A percentile compares a stretch with the other conserved stretches of the same genome.
These are phyloP conservation scores for Phytophthora lateralis DNA, from an alignment of 352 stramenopile species.

Conservation along the genomic window DNA sequence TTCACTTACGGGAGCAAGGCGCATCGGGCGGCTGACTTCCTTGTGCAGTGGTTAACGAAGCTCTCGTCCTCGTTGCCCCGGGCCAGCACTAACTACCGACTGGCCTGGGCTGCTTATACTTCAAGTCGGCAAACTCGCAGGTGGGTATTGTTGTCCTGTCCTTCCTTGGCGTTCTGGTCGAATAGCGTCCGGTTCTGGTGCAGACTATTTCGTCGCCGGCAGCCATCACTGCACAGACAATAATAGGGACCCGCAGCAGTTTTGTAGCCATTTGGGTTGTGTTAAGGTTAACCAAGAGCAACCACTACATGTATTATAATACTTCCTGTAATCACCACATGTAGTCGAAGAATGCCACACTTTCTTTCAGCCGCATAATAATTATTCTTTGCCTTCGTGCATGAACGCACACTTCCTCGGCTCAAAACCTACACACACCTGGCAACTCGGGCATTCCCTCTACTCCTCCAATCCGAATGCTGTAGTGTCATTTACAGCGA, in stretches of 20 bases:
- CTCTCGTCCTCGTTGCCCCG: conserved; percentile 18
- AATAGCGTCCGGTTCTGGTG: conserved; percentile 22
- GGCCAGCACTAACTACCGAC: conserved; percentile 14
- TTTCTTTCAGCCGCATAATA: conserved; percentile 27
- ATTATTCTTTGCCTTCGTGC: conserved; percentile 18
- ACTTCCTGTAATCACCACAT: not conserved
- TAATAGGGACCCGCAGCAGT: not conserved
- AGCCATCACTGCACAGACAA: not conserved
- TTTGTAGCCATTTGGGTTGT: too few species aligned
- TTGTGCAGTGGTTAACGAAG: conserved; percentile 3
- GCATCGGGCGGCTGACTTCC: conserved; percentile 26
- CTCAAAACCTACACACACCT: conserved; percentile 5
- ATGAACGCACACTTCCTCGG: conserved; percentile 6
- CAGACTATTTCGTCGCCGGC: not conserved
- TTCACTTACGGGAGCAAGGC: conserved; percentile 17
- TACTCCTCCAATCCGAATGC: not conserved
- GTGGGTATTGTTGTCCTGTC: conserved; percentile 6
- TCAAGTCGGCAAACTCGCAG: too few species aligned
- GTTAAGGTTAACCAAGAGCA: not conserved
- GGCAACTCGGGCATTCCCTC: not conserved
- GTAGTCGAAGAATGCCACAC: not conserved
- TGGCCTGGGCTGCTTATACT: conserved; percentile 8
- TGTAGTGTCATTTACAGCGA: conserved; percentile 22
- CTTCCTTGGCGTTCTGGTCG: conserved; percentile 35
- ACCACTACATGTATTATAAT: not conserved